Evolutionary conservation across 768 basidiomycete genomes (phyloP), one percentile per base, ranked within the genome.

Genomic region (Lactifluus piperatus): DNA sequence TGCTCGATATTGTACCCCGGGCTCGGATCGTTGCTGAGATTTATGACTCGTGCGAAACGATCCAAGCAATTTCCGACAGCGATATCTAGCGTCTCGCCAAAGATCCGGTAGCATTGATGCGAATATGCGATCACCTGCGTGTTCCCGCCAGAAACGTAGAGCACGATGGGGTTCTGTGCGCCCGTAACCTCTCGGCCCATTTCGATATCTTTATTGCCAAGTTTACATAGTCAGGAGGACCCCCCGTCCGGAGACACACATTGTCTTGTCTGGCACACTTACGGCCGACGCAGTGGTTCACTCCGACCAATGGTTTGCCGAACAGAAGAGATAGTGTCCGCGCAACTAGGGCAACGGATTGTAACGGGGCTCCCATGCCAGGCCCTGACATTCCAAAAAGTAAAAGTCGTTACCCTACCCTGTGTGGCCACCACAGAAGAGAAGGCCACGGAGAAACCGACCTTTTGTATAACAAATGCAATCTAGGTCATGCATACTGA

Each of bases 211-310:
- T 68, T 27, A 14, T 39, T 29, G n/a, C n/a, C n/a, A n/a, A n/a
- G n/a, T 63, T 30, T 5, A 18, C 43, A 44, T 24, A 32, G 37
- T 45, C 30, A 51, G 20, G 26, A 10, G 16, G 22, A 8, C 20
- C 27, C 24, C 9, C 24, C 5, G 49, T 39, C 37, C 9, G 20
- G 47, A 37, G 51, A 56, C 22, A 13, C 16, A 50, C 32, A 24
- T 22, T 1, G n/a, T 36, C 24, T 46, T 5, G 34, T 46, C 41
- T 46, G 51, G 18, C 56, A 16, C 51, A 48, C 91, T 72, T 68
- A 98, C 97, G 97, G 50, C 97, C 97, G 32, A 99, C 85, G 67
- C 97, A 99, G 71, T 99, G 97, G 70, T 99, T 99, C n/a, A 98
- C 97, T 1, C 93, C 94, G 4, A 99, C 84, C 5, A 99, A 78